Conservation (phyloP, 1,284 basidiomycete genomes). For the Erythrobasidium hasegawianum region DNA sequence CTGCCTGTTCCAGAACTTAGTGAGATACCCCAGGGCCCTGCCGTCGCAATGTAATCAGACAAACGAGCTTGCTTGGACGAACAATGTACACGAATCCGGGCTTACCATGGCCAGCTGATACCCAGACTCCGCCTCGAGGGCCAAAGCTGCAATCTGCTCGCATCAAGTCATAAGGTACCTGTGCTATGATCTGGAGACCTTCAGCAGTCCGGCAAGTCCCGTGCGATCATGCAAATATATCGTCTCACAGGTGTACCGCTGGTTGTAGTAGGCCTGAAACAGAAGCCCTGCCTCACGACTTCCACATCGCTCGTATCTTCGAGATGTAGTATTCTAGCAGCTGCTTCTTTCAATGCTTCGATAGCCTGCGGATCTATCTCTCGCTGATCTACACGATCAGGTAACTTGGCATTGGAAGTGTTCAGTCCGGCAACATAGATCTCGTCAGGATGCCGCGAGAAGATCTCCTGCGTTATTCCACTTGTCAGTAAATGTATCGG, state of each 20-base stretch:
- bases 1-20: conserved; percentile 14
- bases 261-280: conserved; percentile 21
- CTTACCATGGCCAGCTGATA: conserved; percentile 24
- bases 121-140: conserved; percentile 8
- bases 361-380: conserved; percentile 2
- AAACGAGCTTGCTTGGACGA: no score
- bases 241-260: conserved; percentile 7
- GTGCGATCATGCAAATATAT: no score
- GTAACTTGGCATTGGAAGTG: conserved; percentile 1
- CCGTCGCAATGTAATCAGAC: not conserved
- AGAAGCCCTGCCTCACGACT: conserved; percentile 15
- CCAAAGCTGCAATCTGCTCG: not conserved
- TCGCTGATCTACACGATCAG: conserved; percentile 1
- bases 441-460: conserved; percentile 24
- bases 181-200: conserved; percentile 3
- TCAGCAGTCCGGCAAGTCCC: no score
- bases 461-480: conserved; percentile 20
- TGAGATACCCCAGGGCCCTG: conserved; percentile 31
- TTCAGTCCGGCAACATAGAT: conserved; percentile 26
- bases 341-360: conserved; percentile 14
- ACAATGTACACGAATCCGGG: not conserved
- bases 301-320: conserved; percentile 15
- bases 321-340: conserved; percentile 4
- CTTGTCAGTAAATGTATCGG: no score
- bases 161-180: not conserved